phyloP scores from a whole-genome alignment of 495 filamentous ascomycete genomes.

The Hyaloscypha hepaticicola region DNA sequence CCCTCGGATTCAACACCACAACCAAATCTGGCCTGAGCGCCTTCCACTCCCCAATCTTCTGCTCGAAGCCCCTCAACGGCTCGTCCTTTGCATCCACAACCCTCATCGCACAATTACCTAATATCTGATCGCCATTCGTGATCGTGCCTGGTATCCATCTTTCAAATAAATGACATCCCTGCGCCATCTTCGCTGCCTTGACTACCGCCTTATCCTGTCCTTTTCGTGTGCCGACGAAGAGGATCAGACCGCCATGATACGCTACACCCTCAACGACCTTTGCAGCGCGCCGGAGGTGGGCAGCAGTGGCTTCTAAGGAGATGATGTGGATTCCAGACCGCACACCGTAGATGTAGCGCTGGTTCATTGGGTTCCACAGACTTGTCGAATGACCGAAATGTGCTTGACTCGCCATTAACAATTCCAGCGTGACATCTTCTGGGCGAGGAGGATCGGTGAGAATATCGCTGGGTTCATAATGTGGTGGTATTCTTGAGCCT shows the following conservation, averaged over 20 bases:
- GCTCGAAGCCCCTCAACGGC: slow-evolving; percentile 60
- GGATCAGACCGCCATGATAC: slow-evolving; percentile 75
- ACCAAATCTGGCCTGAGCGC: slow-evolving; percentile 86
- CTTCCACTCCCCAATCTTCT: slow-evolving; percentile 57
- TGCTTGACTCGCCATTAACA: slow-evolving; percentile 84
- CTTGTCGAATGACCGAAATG: slow-evolving; percentile 92
- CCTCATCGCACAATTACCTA: slow-evolving; percentile 62
- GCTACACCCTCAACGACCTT: slow-evolving; percentile 86
- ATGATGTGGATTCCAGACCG: slow-evolving; percentile 92
- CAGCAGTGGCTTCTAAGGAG: slow-evolving; percentile 79
- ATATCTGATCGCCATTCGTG: slow-evolving; percentile 88
- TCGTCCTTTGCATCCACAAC: slow-evolving; percentile 71
- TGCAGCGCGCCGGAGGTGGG: slow-evolving; percentile 85
- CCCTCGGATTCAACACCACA: slow-evolving; percentile 84
- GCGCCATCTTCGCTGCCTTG: slow-evolving; percentile 71
- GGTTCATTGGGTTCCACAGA: slow-evolving; percentile 93
- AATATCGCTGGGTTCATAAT: slow-evolving; percentile 67
- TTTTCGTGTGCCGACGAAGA: slow-evolving; percentile 84
- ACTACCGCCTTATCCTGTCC: slow-evolving; percentile 80
- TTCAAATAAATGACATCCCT: slow-evolving; percentile 86
- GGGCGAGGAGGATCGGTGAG: slow-evolving; percentile 71
- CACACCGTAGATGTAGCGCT: slow-evolving; percentile 91
- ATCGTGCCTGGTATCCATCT: slow-evolving; percentile 91
- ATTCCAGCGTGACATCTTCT: slow-evolving; percentile 81
- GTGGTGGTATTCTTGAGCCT: slow-evolving; percentile 50